Conservation (phyloP, 106 monocot genomes). For the Dioscorea alata region DNA sequence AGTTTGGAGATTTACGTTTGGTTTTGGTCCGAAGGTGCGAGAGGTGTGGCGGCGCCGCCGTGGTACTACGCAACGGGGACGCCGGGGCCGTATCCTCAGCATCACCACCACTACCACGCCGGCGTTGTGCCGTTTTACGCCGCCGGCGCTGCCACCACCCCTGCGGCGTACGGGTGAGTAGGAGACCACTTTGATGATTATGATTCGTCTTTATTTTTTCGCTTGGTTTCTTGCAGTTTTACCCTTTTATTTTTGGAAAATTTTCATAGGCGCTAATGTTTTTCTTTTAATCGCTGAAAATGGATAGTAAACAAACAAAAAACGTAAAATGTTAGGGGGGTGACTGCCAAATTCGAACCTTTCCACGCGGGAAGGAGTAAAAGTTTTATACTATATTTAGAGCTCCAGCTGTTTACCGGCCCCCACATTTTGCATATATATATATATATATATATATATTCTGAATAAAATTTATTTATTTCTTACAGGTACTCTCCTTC, state of each 20-base stretch:
- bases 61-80: conserved; percentile 47
- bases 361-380: too few relatives aligned
- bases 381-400: too few relatives aligned
- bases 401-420: too few relatives aligned
- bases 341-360: too few relatives aligned
- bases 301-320: too few relatives aligned
- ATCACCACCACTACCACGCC: conserved; percentile 17
- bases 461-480: background rate
- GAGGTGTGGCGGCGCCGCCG: conserved; percentile 13
- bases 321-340: too few relatives aligned
- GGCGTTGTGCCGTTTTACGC: conserved; percentile 48
- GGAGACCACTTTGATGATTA: too few relatives aligned
- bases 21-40: conserved; percentile 1
- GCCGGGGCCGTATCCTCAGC: conserved; percentile 13
- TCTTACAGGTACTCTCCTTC: conserved; percentile 42
- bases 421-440: too few relatives aligned
- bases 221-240: background rate
- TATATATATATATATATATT: background rate
- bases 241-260: background rate
- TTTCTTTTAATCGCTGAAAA: too few relatives aligned
- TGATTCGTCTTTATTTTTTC: too few relatives aligned
- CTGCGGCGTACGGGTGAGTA: conserved; percentile 33
- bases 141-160: conserved; percentile 10
- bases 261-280: background rate
- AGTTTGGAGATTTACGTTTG: background rate